These are phyloP conservation scores for Chaetomiaceae sp. DNA, from an alignment of 2,329 filamentous ascomycete genomes.

Conservation along the genomic window DNA sequence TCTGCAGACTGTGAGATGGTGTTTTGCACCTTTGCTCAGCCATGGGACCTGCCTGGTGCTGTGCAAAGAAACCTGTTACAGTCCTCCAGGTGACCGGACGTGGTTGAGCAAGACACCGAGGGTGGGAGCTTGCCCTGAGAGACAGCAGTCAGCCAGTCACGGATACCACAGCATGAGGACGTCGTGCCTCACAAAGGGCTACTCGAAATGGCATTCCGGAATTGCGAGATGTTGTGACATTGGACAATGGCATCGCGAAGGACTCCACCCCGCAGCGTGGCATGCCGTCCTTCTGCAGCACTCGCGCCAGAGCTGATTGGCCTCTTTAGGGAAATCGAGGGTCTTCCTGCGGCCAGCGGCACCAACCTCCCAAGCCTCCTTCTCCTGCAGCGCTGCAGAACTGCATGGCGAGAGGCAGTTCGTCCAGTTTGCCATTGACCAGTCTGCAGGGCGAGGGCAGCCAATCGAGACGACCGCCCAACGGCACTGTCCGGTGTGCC, in stretches of 20 bases:
- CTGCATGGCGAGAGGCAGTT: conserved; percentile 11
- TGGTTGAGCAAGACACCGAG: neutral
- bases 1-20: neutral
- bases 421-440: conserved; percentile 19
- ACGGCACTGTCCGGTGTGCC: conserved; percentile 18
- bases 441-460: conserved; percentile 14
- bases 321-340: conserved; percentile 10
- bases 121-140: neutral
- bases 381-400: conserved; percentile 8
- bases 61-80: neutral
- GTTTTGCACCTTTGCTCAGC: neutral
- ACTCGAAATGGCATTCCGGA: conserved; percentile 12
- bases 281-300: conserved; percentile 7
- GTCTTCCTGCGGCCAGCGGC: conserved; percentile 16
- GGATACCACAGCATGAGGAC: neutral
- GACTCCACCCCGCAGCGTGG: neutral
- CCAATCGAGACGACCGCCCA: conserved; percentile 21
- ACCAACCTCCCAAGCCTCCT: too few species aligned
- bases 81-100: neutral
- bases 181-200: neutral
- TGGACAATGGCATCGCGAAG: conserved; percentile 9
- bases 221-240: conserved; percentile 6
- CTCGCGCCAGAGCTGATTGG: conserved; percentile 16
- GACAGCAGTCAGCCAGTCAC: neutral
- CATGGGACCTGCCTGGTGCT: conserved; percentile 5